Percentiles rank a stretch among this genome's conserved stretches.
Conservation (phyloP, 441 rosid species). For the Adansonia madagascariensis region DNA sequence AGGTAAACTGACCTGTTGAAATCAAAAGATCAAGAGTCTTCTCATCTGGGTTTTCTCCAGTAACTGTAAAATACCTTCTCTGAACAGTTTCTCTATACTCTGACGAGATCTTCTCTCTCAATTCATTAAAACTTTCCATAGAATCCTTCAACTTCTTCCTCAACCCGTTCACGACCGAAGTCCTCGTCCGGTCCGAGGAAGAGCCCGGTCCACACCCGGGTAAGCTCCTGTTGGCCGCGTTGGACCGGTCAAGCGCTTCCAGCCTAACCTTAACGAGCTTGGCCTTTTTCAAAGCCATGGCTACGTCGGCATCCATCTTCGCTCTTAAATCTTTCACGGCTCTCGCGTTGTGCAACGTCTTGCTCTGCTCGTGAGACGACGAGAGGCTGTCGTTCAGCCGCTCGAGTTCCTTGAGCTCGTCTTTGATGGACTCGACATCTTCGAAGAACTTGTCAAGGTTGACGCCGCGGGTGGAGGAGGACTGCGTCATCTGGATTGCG, state of each 20-base stretch:
- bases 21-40: constrained; percentile 69
- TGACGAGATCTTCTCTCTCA: constrained; percentile 65
- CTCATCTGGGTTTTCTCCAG: constrained; percentile 90
- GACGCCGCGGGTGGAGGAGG: constrained; percentile 46
- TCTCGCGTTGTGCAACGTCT: constrained; percentile 69
- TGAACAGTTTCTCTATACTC: constrained; percentile 85
- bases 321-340: constrained; percentile 65
- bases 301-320: constrained; percentile 76
- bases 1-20: constrained; percentile 61
- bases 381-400: constrained; percentile 55
- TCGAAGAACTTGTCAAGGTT: constrained; percentile 73
- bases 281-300: constrained; percentile 69
- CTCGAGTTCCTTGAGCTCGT: constrained; percentile 69
- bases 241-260: constrained; percentile 78
- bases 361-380: constrained; percentile 76
- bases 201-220: constrained; percentile 88
- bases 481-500: constrained; percentile 51
- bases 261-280: constrained; percentile 69
- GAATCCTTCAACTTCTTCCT: constrained; percentile 81
- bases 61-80: constrained; percentile 77
- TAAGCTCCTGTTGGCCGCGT: constrained; percentile 60
- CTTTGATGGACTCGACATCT: constrained; percentile 72
- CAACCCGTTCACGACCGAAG: constrained; percentile 75
- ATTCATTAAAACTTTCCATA: constrained; percentile 64
- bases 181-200: constrained; percentile 78